Evolutionary conservation across 192 early-diverging fungal genomes (phyloP).

Genomic region (Backusella circina): DNA sequence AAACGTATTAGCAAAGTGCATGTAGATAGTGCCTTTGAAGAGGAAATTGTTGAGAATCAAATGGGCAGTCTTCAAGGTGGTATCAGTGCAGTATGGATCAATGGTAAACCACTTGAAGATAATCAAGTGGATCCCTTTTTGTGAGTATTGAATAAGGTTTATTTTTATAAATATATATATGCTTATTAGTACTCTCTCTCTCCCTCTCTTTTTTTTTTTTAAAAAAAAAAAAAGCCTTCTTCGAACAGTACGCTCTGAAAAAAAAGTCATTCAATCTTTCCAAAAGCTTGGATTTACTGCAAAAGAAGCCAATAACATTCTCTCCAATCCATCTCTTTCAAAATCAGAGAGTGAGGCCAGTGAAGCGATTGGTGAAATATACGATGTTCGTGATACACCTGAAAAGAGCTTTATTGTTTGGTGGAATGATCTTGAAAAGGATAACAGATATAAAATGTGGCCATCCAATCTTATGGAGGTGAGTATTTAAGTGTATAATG

Average conservation of each 20-base stretch:
- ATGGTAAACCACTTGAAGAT: conserved; percentile 56
- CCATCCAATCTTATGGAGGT: conserved; percentile 49
- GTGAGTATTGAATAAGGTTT: conserved; percentile 33
- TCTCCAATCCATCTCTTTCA: conserved; percentile 18
- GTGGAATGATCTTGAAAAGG: conserved; percentile 91
- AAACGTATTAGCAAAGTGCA: conserved; percentile 61
- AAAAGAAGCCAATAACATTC: conserved; percentile 38
- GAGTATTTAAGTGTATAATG: neutral
- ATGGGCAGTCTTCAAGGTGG: conserved; percentile 14
- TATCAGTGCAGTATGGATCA: conserved; percentile 53
- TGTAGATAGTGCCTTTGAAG: conserved; percentile 42
- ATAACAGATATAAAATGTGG: conserved; percentile 72
- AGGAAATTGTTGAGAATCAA: conserved; percentile 35
- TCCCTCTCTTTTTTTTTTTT: neutral
- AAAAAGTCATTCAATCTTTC: conserved; percentile 43
- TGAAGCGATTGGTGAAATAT: conserved; percentile 41
- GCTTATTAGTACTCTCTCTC: no score
- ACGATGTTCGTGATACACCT: conserved; percentile 74
- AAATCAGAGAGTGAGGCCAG: conserved; percentile 10
- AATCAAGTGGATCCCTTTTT: conserved; percentile 63
- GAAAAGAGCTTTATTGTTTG: conserved; percentile 62
- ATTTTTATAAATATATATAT: no score
- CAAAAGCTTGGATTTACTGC: conserved; percentile 39
- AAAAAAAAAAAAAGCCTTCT: conserved; percentile 40
- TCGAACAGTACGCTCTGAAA: conserved; percentile 55